Evolutionary conservation across 306 rosid species (phyloP).

Genomic region (Mimosa pudica): DNA sequence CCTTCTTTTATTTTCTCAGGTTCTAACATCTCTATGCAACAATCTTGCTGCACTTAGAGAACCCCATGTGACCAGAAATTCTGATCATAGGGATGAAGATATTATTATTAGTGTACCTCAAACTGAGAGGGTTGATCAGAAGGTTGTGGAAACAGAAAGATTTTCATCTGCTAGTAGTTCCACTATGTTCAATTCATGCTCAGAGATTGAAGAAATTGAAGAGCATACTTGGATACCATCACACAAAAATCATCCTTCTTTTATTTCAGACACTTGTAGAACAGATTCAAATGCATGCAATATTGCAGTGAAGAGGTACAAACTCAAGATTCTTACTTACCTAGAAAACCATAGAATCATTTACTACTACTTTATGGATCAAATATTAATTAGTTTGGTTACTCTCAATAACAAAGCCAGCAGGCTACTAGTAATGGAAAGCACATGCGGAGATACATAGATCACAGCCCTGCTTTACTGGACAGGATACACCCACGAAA

Average conservation of each 20-base stretch:
- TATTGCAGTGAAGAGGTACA: constrained; percentile 50
- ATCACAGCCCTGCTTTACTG: constrained; percentile 32
- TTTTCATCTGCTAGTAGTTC: constrained; percentile 61
- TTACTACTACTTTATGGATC: not conserved
- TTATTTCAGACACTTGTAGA: constrained; percentile 37
- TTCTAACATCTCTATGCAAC: constrained; percentile 45
- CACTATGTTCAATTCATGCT: constrained; percentile 56
- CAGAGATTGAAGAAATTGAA: constrained; percentile 50
- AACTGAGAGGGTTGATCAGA: constrained; percentile 21
- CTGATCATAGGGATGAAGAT: constrained; percentile 31
- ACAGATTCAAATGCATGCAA: constrained; percentile 29
- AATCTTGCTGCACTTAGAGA: constrained; percentile 46
- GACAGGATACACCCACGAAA: constrained; percentile 30
- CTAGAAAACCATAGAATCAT: not conserved
- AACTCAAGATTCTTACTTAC: constrained; percentile 26
- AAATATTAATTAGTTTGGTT: constrained; percentile 35
- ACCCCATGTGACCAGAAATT: constrained; percentile 26
- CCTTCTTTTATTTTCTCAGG: constrained; percentile 40
- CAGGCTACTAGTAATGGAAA: constrained; percentile 52
- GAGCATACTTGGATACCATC: constrained; percentile 38
- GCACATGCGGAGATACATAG: constrained; percentile 38
- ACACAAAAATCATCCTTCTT: constrained; percentile 28
- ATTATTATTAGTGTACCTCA: constrained; percentile 23
- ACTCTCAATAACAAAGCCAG: constrained; percentile 55
- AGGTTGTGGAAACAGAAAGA: constrained; percentile 44